Percentiles rank a stretch among this genome's conserved stretches.
Evolutionary conservation across 2,329 filamentous ascomycete genomes (phyloP).

Genomic region (Neurospora sp.): DNA sequence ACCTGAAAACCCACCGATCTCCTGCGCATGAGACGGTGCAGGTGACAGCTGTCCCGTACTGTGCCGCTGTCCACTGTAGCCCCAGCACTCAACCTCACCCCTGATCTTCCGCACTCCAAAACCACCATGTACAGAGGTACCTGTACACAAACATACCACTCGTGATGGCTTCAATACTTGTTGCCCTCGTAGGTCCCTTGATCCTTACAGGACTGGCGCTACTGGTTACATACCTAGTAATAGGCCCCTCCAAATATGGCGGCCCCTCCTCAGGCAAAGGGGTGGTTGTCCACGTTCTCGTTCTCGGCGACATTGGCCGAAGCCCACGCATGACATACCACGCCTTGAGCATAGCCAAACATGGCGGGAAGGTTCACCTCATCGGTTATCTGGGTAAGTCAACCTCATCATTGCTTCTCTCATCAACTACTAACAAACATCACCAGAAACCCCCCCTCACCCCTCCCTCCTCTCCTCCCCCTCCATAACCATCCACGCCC

Average conservation of each 20-base stretch:
- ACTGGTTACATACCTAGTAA: conserved; percentile 13
- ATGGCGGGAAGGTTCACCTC: conserved; percentile 70
- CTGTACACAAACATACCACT: not conserved
- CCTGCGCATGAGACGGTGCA: not conserved
- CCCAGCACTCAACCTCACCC: not conserved
- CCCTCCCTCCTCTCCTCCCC: conserved; percentile 63
- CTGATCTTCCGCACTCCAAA: conserved; percentile 1
- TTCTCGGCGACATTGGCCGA: conserved; percentile 88
- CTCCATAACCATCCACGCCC: conserved; percentile 60
- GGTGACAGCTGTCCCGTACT: not conserved
- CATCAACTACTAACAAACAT: not conserved
- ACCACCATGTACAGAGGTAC: not conserved
- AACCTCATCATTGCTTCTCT: not conserved
- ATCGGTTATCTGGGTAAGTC: conserved; percentile 73
- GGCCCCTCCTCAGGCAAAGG: conserved; percentile 10
- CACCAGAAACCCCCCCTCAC: conserved; percentile 65
- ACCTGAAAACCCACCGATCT: not conserved
- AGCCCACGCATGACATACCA: conserved; percentile 99
- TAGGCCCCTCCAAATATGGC: conserved; percentile 11
- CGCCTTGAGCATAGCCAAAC: conserved; percentile 79
- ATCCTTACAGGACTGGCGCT: not conserved
- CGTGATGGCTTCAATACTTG: not conserved
- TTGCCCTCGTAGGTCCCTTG: not conserved
- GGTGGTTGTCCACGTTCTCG: conserved; percentile 62
- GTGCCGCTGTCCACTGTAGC: conserved; percentile 4